A percentile compares a stretch with the other conserved stretches of the same genome.
phyloP scores from a whole-genome alignment of 257 asterid species.

The Lithospermum erythrorhizon region DNA sequence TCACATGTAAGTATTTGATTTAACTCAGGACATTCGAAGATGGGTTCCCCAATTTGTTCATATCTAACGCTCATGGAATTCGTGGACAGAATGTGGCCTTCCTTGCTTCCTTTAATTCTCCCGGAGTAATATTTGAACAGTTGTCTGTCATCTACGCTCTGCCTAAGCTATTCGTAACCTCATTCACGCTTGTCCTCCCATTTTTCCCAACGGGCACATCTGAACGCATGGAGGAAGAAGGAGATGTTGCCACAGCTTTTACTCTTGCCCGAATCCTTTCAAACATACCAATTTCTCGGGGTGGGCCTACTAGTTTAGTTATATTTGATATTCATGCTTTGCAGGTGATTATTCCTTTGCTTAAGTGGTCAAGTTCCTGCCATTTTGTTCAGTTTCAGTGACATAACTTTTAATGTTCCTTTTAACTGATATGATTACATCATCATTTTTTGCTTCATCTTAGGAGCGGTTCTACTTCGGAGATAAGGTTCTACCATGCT shows the following conservation, averaged over 20 bases:
- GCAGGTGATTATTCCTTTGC: constrained; percentile 38
- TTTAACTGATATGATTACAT: constrained; percentile 6
- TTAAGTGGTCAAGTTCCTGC: neutral
- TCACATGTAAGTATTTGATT: constrained; percentile 1
- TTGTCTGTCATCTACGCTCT: constrained; percentile 75
- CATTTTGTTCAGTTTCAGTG: constrained; percentile 6
- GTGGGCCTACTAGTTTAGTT: constrained; percentile 94
- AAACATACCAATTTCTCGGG: constrained; percentile 73
- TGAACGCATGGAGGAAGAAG: constrained; percentile 99
- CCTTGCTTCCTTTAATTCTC: constrained; percentile 96
- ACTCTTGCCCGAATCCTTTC: constrained; percentile 95
- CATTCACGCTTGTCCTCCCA: constrained; percentile 95
- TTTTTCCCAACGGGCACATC: constrained; percentile 98
- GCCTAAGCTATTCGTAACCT: constrained; percentile 84
- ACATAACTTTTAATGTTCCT: neutral
- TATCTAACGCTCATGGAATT: constrained; percentile 92
- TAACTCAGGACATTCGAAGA: constrained; percentile 82
- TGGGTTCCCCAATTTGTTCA: constrained; percentile 94
- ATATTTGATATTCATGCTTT: constrained; percentile 95
- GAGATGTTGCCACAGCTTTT: constrained; percentile 97
- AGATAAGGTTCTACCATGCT: constrained; percentile 85
- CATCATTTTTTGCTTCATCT: constrained; percentile 5
- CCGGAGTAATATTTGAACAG: constrained; percentile 94
- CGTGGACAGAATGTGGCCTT: constrained; percentile 96
- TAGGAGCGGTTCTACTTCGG: constrained; percentile 99